A percentile compares a stretch with the other conserved stretches of the same genome.
Evolutionary conservation across 2,329 filamentous ascomycete species (phyloP).

Genomic region (Trichophaea hybrida): DNA sequence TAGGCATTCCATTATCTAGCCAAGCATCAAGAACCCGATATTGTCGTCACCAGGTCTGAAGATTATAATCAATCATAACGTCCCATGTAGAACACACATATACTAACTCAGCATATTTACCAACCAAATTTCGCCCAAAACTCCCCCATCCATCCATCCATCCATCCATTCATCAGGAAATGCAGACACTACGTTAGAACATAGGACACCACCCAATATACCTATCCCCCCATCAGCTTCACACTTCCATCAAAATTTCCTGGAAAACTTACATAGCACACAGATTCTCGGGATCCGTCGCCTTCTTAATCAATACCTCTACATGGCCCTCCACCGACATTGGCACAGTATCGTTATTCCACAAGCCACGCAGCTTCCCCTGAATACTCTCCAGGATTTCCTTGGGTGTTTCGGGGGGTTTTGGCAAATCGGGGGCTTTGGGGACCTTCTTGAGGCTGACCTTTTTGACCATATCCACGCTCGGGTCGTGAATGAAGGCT

Average conservation of each 20-base stretch:
- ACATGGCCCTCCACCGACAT: conserved; percentile 93
- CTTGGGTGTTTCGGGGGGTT: conserved; percentile 51
- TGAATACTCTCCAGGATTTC: conserved; percentile 82
- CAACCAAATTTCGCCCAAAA: neutral
- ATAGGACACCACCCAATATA: conserved; percentile 7
- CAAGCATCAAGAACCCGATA: too few relatives aligned
- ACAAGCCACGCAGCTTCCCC: conserved; percentile 68
- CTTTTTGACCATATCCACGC: conserved; percentile 65
- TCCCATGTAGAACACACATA: too few relatives aligned
- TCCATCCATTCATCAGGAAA: neutral
- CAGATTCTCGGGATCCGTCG: conserved; percentile 64
- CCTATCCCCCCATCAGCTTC: neutral
- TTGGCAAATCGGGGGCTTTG: conserved; percentile 33
- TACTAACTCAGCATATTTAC: too few relatives aligned
- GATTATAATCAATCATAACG: too few relatives aligned
- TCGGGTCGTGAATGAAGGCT: conserved; percentile 93
- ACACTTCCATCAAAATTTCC: neutral
- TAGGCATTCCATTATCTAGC: too few relatives aligned
- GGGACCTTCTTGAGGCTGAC: conserved; percentile 27
- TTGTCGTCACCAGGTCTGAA: too few relatives aligned
- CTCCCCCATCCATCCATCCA: neutral
- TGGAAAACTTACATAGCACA: conserved; percentile 62
- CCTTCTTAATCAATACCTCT: conserved; percentile 82
- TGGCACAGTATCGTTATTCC: conserved; percentile 79
- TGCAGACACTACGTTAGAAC: neutral